These are phyloP conservation scores for Cyclanthera cordifolia DNA, from an alignment of 306 rosid genomes.

Conservation along the genomic window DNA sequence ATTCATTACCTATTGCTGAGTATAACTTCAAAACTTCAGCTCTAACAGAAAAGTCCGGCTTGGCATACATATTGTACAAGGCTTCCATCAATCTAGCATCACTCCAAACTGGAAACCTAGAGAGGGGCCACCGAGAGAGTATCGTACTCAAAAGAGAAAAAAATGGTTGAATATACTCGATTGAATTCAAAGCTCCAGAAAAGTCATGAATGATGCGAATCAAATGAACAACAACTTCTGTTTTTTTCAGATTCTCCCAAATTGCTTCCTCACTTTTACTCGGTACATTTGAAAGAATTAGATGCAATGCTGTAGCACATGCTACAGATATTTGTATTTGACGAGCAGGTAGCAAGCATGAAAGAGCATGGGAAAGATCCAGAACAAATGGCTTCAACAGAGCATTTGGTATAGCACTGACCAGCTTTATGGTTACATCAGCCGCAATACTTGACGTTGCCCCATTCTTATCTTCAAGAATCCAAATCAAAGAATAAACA, in stretches of 20 bases:
- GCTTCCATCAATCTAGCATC: slow-evolving; percentile 40
- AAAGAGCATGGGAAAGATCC: slow-evolving; percentile 57
- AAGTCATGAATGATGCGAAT: slow-evolving; percentile 29
- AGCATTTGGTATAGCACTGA: slow-evolving; percentile 37
- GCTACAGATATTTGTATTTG: slow-evolving; percentile 42
- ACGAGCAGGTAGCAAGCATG: slow-evolving; percentile 41
- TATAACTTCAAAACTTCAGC: slow-evolving; percentile 56
- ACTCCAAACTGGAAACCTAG: slow-evolving; percentile 57
- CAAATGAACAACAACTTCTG: slow-evolving; percentile 29
- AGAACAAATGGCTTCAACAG: slow-evolving; percentile 32
- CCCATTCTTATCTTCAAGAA: slow-evolving; percentile 45
- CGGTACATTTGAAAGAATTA: slow-evolving; percentile 42
- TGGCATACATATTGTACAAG: slow-evolving; percentile 30
- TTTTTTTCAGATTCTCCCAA: slow-evolving; percentile 44
- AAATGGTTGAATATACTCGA: slow-evolving; percentile 49
- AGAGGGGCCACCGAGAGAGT: slow-evolving; percentile 52
- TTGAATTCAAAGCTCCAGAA: slow-evolving; percentile 24
- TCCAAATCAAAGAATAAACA: slow-evolving; percentile 60
- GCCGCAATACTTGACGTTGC: slow-evolving; percentile 39
- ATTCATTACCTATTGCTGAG: slow-evolving; percentile 64
- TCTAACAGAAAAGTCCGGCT: slow-evolving; percentile 27
- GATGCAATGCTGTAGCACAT: slow-evolving; percentile 51
- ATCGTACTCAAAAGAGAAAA: slow-evolving; percentile 59
- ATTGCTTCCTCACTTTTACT: slow-evolving; percentile 39
- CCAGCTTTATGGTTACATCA: slow-evolving; percentile 45